Evolutionary conservation across 768 basidiomycete genomes (phyloP), one percentile per base, ranked within the genome.

Genomic region (Lactifluus subvellereus): DNA sequence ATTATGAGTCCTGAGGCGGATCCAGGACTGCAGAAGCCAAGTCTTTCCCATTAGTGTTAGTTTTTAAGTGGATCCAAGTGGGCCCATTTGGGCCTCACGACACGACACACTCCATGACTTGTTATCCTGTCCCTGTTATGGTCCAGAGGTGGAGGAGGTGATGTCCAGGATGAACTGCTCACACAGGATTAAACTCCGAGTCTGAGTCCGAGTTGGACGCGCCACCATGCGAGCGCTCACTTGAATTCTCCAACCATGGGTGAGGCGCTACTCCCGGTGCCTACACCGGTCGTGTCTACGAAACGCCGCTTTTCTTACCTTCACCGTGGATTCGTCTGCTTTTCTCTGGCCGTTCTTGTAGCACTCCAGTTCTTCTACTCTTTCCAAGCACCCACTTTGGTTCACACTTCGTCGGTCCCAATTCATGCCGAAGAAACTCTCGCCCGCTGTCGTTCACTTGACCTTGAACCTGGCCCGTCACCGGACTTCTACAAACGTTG

Each of bases 391-490:
- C 22, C 40, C 49, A 11, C 22, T 8, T 16, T 32, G 3, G 37
- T 8, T 33, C 57, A n/a, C 27, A 54, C n/a, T 40, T 45, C 59
- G 1, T 22, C 35, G 7, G 37, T 62, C 13, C 61, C 61, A 10
- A 53, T 62, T n/a, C 35, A 62, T 22, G 61, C 61, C 11, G 40
- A 50, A 11, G 67, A 72, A 54, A 71, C 65, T 20, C 67, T 77
- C 20, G 69, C 73, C 51, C 74, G 71, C 59, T 80, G 79, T 65
- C 66, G 55, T 5, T 68, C 70, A 56, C 73, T 79, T n/a, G 65
- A 72, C 50, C 67, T 70, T 0, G 69, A 57, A 55, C 78, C 78
- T 50, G 78, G 74, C 2, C 78, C 78, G 53, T 74, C 73, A 8
- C 54, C 68, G 40, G 72, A 71, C 59, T 78, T 75, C 49, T 64